Evolutionary conservation across 1,139 yeast genomes (phyloP).

Genomic region (Pichia sp.): DNA sequence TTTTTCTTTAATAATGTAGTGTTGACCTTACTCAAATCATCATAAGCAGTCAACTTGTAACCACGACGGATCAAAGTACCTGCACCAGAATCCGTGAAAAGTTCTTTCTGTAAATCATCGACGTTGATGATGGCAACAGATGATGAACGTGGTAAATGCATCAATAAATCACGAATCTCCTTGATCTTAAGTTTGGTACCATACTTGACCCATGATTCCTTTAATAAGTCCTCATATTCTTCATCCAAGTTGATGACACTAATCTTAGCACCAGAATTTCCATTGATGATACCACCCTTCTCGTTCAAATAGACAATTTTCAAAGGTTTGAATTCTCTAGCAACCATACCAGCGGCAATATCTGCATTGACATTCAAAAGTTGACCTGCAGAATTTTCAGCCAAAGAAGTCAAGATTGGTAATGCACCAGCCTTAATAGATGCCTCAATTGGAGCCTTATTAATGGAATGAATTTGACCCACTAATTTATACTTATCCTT

Average conservation of each 20-base stretch:
- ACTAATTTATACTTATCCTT: conserved; percentile 87
- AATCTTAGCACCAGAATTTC: conserved; percentile 84
- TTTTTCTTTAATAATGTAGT: conserved; percentile 12
- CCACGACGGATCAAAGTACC: conserved; percentile 98
- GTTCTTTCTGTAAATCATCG: conserved; percentile 89
- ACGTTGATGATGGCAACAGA: conserved; percentile 97
- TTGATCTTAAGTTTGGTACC: conserved; percentile 96
- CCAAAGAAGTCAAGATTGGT: conserved; percentile 92
- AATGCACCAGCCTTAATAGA: conserved; percentile 93
- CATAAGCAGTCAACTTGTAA: conserved; percentile 61
- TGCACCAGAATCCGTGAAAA: conserved; percentile 98
- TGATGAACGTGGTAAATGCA: conserved; percentile 91
- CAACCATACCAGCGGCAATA: conserved; percentile 97
- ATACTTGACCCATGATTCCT: conserved; percentile 96
- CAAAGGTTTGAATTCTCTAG: conserved; percentile 93
- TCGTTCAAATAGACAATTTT: conserved; percentile 94
- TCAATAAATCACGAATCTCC: conserved; percentile 90
- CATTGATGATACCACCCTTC: conserved; percentile 95
- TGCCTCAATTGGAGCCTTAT: conserved; percentile 89
- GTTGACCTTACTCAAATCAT: conserved; percentile 12
- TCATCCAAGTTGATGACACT: conserved; percentile 90
- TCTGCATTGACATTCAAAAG: conserved; percentile 96
- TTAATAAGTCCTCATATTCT: conserved; percentile 85
- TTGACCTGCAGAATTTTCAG: conserved; percentile 96
- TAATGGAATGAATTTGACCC: conserved; percentile 81